Percentiles rank a stretch among this genome's conserved stretches.
Conservation (phyloP, 768 basidiomycete genomes). For the Boletus rex-veris region DNA sequence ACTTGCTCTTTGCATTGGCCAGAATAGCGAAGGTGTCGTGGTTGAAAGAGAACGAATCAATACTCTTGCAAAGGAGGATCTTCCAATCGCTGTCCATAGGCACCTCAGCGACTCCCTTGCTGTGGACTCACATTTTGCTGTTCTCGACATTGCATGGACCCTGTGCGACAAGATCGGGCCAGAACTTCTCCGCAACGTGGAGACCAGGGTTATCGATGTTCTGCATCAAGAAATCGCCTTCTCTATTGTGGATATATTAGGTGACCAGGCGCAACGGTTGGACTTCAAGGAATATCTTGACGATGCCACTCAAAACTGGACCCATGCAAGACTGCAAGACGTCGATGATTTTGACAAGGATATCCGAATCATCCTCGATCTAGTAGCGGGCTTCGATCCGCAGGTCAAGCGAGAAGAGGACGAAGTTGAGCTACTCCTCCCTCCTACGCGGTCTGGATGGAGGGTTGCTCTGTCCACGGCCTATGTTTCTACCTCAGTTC, state of each 20-base stretch:
- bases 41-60: constrained; percentile 79
- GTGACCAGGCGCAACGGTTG: constrained; percentile 55
- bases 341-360: constrained; percentile 55
- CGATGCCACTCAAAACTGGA: constrained; percentile 58
- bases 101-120: constrained; percentile 42
- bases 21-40: constrained; percentile 45
- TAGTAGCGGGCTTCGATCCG: constrained; percentile 67
- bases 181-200: constrained; percentile 52
- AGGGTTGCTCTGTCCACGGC: constrained; percentile 56
- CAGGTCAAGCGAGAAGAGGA: constrained; percentile 75
- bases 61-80: constrained; percentile 59
- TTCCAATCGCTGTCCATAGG: constrained; percentile 56
- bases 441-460: constrained; percentile 59
- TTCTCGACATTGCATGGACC: constrained; percentile 63
- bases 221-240: constrained; percentile 77
- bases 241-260: constrained; percentile 70
- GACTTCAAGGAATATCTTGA: constrained; percentile 56
- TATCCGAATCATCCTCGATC: constrained; percentile 57
- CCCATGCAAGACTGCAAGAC: constrained; percentile 54
- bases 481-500: constrained; percentile 59
- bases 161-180: constrained; percentile 59
- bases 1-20: constrained; percentile 54
- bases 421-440: constrained; percentile 53
- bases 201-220: constrained; percentile 57
- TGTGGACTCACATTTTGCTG: constrained; percentile 49